These are phyloP conservation scores for Talaromyces atroroseus DNA, from an alignment of 2,329 filamentous ascomycete genomes.

Conservation along the genomic window DNA sequence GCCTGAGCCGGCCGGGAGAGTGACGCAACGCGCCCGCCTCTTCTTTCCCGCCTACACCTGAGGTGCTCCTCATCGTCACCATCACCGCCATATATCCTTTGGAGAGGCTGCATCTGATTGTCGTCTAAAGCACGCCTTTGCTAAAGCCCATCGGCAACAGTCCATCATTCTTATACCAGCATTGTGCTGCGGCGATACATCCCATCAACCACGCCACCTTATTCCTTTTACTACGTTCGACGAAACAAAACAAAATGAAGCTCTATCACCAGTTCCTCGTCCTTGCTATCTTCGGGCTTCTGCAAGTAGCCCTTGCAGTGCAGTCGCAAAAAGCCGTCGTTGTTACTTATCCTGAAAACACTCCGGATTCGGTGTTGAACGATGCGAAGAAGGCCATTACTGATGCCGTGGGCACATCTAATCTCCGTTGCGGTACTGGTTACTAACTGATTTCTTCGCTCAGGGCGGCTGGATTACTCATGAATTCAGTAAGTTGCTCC, in stretches of 20 bases:
- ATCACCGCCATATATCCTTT: no score
- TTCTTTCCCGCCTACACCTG: background rate
- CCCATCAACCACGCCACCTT: no score
- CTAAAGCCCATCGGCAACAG: background rate
- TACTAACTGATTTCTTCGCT: conserved; percentile 16
- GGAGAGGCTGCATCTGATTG: no score
- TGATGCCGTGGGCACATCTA: conserved; percentile 48
- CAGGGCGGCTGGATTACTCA: conserved; percentile 72
- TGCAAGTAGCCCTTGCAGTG: conserved; percentile 56
- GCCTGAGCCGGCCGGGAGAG: no score
- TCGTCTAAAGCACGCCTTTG: no score
- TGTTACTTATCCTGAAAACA: conserved; percentile 67
- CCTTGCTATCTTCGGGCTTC: conserved; percentile 48
- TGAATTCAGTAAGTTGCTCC: conserved; percentile 60
- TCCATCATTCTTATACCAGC: background rate
- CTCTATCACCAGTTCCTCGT: conserved; percentile 50
- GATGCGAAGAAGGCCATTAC: conserved; percentile 67
- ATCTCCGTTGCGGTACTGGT: background rate
- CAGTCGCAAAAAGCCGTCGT: conserved; percentile 64
- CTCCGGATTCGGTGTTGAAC: conserved; percentile 61
- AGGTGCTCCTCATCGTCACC: no score
- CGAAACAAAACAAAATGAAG: conserved; percentile 54
- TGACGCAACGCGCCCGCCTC: conserved; percentile 14
- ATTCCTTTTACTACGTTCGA: background rate
- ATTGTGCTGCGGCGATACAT: background rate